Evolutionary conservation across 164 flowering plant genomes (phyloP), one percentile per base, ranked within the genome.

Genomic region (Echeveria elegans): DNA sequence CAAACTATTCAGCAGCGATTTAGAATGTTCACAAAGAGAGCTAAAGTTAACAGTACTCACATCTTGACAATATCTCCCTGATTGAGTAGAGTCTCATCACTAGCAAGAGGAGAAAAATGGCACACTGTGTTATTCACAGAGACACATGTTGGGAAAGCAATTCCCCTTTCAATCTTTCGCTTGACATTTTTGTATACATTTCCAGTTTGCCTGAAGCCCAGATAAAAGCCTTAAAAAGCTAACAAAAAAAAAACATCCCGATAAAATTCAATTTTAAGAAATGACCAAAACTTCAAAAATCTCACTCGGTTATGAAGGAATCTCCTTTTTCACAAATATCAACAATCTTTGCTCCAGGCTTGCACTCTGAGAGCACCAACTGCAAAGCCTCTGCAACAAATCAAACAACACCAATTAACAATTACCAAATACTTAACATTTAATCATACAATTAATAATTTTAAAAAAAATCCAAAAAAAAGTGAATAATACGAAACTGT

Each of bases 161-260:
- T n/a, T n/a, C n/a, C n/a, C n/a, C n/a, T n/a, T 91, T 94, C 52
- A 89, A 94, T 87, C 85, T 89, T 91, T 80, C 82, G 89, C 89
- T 94, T 94, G 18, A 82, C 89, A 75, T 80, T 94, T 84, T 94
- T 94, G 79, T 94, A 94, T 88, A 89, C 75, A 59, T 82, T 89
- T 18, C 85, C 91, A 28, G 88, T 81, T 81, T 89, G 96, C 82
- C 98, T 93, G 23, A 16, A 47, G 52, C 23, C 52, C 16, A 47
- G 16, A 23, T 4, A 19, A 5, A 37, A 36, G 5, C 2, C 4
- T 1, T 28, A 4, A 18, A n/a, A 18, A 56, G 36, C 4, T 2
- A 31, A 8, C 8, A 32, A 2, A 18, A 10, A n/a, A n/a, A n/a
- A n/a, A n/a, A n/a, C n/a, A n/a, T n/a, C n/a, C n/a, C n/a, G 1